Percentiles rank a stretch among this genome's conserved stretches.
These are phyloP conservation scores for Acacia confusa DNA, from an alignment of 306 rosid genomes.

Conservation along the genomic window DNA sequence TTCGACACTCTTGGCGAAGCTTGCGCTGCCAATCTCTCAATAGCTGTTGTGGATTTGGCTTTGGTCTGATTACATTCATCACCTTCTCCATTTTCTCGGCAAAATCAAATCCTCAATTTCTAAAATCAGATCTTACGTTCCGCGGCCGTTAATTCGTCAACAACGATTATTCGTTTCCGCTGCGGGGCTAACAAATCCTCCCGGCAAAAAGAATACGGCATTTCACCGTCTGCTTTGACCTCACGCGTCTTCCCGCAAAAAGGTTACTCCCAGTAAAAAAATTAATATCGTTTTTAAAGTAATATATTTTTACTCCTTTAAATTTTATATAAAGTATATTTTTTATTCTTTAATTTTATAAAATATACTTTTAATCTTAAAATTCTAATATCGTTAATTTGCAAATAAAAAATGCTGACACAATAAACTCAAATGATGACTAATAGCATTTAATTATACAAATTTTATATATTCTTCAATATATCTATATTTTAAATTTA, in stretches of 20 bases:
- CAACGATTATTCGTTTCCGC: conserved; percentile 18
- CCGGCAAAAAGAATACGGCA: not conserved
- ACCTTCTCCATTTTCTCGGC: conserved; percentile 63
- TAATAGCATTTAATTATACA: too few species aligned
- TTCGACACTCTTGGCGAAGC: conserved; percentile 93
- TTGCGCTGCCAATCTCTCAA: conserved; percentile 84
- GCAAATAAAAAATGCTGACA: too few species aligned
- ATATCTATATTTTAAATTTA: too few species aligned
- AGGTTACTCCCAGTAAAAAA: too few species aligned
- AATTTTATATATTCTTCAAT: too few species aligned
- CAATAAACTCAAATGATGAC: too few species aligned
- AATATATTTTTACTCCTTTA: too few species aligned
- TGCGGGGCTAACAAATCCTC: not conserved
- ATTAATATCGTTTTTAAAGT: too few species aligned
- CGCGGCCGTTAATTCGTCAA: conserved; percentile 1
- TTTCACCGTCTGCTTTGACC: conserved; percentile 4
- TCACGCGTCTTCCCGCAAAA: conserved; percentile 28
- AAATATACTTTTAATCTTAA: too few species aligned
- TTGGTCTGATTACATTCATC: conserved; percentile 73
- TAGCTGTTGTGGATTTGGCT: conserved; percentile 67
- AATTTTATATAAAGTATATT: too few species aligned
- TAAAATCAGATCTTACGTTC: not conserved
- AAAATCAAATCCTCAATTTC: conserved; percentile 23
- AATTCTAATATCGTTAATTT: too few species aligned
- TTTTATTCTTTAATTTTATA: too few species aligned